Percentiles rank a stretch among this genome's conserved stretches.
These are phyloP conservation scores for Albatrellus ellisii DNA, from an alignment of 768 basidiomycete species.

Conservation along the genomic window DNA sequence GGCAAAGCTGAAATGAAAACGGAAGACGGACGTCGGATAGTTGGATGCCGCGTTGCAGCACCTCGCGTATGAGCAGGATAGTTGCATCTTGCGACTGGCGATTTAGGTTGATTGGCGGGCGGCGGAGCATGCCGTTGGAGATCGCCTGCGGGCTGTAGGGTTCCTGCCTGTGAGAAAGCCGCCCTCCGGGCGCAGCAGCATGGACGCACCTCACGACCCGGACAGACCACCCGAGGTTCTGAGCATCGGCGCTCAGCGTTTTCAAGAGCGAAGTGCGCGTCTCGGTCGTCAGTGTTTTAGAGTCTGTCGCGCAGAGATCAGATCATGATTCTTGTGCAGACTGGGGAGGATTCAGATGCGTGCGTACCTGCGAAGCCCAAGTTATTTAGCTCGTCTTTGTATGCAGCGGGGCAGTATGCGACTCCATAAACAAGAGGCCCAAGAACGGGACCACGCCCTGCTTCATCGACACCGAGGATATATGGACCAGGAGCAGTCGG, in stretches of 20 bases:
- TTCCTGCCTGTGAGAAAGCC: slow-evolving; percentile 10
- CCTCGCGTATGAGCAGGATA: slow-evolving; percentile 72
- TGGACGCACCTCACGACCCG: slow-evolving; percentile 29
- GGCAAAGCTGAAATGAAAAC: slow-evolving; percentile 5
- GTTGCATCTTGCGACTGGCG: slow-evolving; percentile 85
- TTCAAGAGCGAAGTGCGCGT: slow-evolving; percentile 51
- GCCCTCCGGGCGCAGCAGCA: neutral
- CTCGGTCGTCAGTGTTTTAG: slow-evolving; percentile 74
- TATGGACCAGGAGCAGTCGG: slow-evolving; percentile 69
- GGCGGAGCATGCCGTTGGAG: slow-evolving; percentile 79
- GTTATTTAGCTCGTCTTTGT: slow-evolving; percentile 55
- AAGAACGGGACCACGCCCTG: slow-evolving; percentile 89
- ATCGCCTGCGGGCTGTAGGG: slow-evolving; percentile 73
- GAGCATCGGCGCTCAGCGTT: slow-evolving; percentile 55
- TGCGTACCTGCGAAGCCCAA: slow-evolving; percentile 83
- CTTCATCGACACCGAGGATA: slow-evolving; percentile 98
- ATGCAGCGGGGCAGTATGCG: slow-evolving; percentile 80
- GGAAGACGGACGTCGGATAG: slow-evolving; percentile 78
- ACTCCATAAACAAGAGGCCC: slow-evolving; percentile 95
- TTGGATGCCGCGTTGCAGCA: slow-evolving; percentile 67
- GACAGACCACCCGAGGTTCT: slow-evolving; percentile 72
- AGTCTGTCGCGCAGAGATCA: slow-evolving; percentile 43
- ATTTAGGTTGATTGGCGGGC: slow-evolving; percentile 79
- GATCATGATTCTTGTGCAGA: no score
- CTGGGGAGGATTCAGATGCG: no score